Conservation (phyloP, 306 rosid species). For the Bauhinia variegata region DNA sequence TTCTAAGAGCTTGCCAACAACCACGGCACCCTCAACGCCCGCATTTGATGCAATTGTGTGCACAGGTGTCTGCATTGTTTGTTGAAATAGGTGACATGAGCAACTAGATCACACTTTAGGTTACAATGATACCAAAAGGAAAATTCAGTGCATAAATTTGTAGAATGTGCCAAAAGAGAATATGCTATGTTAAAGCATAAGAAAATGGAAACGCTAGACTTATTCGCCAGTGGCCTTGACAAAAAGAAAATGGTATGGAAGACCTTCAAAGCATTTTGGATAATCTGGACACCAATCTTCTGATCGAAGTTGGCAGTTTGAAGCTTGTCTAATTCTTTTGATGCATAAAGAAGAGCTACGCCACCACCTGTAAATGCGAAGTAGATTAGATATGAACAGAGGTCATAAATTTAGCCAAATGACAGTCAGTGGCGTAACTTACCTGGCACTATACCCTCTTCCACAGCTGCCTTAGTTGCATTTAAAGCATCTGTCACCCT, state of each 20-base stretch:
- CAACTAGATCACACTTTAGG: not conserved
- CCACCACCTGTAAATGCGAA: slow-evolving; percentile 68
- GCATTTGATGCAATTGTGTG: slow-evolving; percentile 94
- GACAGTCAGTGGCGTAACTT: not conserved
- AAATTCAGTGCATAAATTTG: not conserved
- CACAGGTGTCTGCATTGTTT: slow-evolving; percentile 77
- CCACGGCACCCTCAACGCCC: slow-evolving; percentile 98
- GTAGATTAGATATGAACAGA: not conserved
- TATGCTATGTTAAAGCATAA: too few species aligned
- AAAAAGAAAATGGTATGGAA: not conserved
- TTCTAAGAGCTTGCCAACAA: slow-evolving; percentile 94
- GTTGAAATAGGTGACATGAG: not conserved
- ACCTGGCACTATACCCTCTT: slow-evolving; percentile 75
- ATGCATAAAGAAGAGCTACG: slow-evolving; percentile 94
- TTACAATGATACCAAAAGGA: not conserved
- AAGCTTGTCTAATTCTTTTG: slow-evolving; percentile 82
- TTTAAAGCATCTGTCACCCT: slow-evolving; percentile 70
- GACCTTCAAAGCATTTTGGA: slow-evolving; percentile 93
- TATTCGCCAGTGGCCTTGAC: too few species aligned
- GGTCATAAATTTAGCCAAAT: slow-evolving; percentile 2
- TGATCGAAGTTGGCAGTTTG: slow-evolving; percentile 89
- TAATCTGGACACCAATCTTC: slow-evolving; percentile 92
- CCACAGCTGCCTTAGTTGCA: slow-evolving; percentile 75
- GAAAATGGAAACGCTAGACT: too few species aligned
- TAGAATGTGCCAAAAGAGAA: not conserved